Evolutionary conservation across 495 filamentous ascomycete genomes (phyloP), one percentile per base, ranked within the genome.

Genomic region (Aspergillus saccharolyticus): DNA sequence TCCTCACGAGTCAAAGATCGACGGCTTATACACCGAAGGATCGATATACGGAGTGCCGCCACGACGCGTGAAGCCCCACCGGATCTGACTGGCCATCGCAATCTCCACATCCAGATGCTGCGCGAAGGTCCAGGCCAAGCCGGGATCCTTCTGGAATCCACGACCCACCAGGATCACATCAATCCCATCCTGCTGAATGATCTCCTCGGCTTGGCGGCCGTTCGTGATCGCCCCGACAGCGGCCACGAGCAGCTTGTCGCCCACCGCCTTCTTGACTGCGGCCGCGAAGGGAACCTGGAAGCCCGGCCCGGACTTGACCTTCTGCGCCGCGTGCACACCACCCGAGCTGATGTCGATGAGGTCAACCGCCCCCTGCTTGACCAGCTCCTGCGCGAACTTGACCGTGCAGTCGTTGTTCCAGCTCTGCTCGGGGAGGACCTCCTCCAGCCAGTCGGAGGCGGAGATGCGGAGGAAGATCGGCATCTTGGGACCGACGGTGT

Each of bases 231-330:
- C 74, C 0, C 88, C 87, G 0, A 90, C 88, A 7, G 82, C 74
- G 5, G 80, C 74, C 44, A 90, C 85, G 2, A 79, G 62, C 63
- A 83, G 54, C 63, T 77, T 81, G 57, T 85, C 79, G 1, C 84
- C 84, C 18, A 89, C 74, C 8, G 80, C 83, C 63, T 84, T 76
- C 73, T 85, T 82, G n/a, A 89, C 75, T 14, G 72, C 78, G 15
- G 79, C 70, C 1, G 88, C 79, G 55, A 85, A 84, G n/a, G 77
- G 78, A 6, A 79, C 82, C 70, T 91, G 88, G 74, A 89, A 90
- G 0, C 73, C 85, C 14, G 82, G 81, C 0, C 76, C 75, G 0
- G 66, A 54, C 25, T 80, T 74, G 51, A 89, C 72, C 63, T 84
- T 81, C 70, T 89, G 86, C 16, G 65, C 65, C 0, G 77, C 60